These are phyloP conservation scores for Chaetoscypha palmicola DNA, from an alignment of 2,329 filamentous ascomycete genomes.

Conservation along the genomic window DNA sequence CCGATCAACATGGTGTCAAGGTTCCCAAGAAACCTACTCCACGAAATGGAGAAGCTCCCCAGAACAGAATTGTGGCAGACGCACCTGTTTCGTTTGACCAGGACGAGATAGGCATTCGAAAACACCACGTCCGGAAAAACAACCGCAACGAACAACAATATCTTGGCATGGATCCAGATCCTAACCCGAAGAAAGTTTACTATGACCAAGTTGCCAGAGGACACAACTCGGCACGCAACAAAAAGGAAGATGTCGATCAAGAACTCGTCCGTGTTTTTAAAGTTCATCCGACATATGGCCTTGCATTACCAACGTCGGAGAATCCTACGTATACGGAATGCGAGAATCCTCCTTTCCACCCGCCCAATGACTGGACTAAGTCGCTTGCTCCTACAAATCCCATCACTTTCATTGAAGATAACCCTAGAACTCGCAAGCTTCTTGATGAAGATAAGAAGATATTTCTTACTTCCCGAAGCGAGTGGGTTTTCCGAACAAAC, in stretches of 20 bases:
- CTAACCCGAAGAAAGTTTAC: slow-evolving; percentile 25
- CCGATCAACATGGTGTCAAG: slow-evolving; percentile 27
- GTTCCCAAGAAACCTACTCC: slow-evolving; percentile 24
- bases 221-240: slow-evolving; percentile 25
- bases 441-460: slow-evolving; percentile 11
- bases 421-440: slow-evolving; percentile 2
- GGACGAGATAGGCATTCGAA: slow-evolving; percentile 28
- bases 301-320: slow-evolving; percentile 14
- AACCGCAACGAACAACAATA: slow-evolving; percentile 21
- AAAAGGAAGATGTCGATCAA: slow-evolving; percentile 26
- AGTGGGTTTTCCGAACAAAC: slow-evolving; percentile 7
- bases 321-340: slow-evolving; percentile 12
- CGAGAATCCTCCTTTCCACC: slow-evolving; percentile 10
- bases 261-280: slow-evolving; percentile 16
- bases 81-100: slow-evolving; percentile 23
- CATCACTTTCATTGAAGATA: slow-evolving; percentile 11
- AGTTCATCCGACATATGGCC: slow-evolving; percentile 19
- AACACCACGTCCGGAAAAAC: slow-evolving; percentile 20
- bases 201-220: slow-evolving; percentile 24
- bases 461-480: slow-evolving; percentile 11
- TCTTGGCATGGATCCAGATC: slow-evolving; percentile 22
- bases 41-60: slow-evolving; percentile 20
- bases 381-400: slow-evolving; percentile 11
- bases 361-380: slow-evolving; percentile 11
- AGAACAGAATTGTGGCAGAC: slow-evolving; percentile 22